Evolutionary conservation across 73 alveolate species (phyloP), one percentile per base, ranked within the genome.

Genomic region (Urostyla sp.): DNA sequence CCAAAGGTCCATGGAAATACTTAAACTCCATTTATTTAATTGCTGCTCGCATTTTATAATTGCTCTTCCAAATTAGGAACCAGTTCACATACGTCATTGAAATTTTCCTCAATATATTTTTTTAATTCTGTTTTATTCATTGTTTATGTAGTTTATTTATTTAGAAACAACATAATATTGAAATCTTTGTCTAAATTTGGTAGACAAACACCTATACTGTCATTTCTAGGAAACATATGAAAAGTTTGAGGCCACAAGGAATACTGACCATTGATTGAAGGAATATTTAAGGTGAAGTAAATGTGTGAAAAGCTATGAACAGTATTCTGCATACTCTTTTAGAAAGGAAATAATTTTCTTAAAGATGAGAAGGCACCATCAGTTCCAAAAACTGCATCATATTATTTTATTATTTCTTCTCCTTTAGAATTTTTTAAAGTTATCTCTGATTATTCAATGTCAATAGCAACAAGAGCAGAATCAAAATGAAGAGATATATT

Each of bases 141-240:
- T n/a, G 79, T 43, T 43, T 63, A 43, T 20, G 50, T 37, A 3
- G 61, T 60, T 38, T 50, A 18, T 6, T 43, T 13, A 21, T 40
- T 63, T 60, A 63, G 37, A 38, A 63, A 63, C 26, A 63, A 48
- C 5, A 57, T 60, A 8, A 63, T 63, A 18, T 57, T 63, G 60
- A 40, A 63, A 60, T 63, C 44, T 57, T 63, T 63, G n/a, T 63
- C 79, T 43, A 63, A 43, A 60, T 63, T 63, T 10, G 79, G 79
- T 1, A 63, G 79, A 40, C 79, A 57, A 63, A 60, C 79, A 35
- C 37, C 36, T 60, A 63, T 63, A 32, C 37, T 63, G 18, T 63
- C 24, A 30, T 63, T 63, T 13, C 79, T 37, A 2, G 79, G 79
- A 57, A 57, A 63, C 21, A 63, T 43, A 26, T 63, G 79, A 48